Evolutionary conservation across 2,329 filamentous ascomycete species (phyloP).

Genomic region (Fusarium sp.): DNA sequence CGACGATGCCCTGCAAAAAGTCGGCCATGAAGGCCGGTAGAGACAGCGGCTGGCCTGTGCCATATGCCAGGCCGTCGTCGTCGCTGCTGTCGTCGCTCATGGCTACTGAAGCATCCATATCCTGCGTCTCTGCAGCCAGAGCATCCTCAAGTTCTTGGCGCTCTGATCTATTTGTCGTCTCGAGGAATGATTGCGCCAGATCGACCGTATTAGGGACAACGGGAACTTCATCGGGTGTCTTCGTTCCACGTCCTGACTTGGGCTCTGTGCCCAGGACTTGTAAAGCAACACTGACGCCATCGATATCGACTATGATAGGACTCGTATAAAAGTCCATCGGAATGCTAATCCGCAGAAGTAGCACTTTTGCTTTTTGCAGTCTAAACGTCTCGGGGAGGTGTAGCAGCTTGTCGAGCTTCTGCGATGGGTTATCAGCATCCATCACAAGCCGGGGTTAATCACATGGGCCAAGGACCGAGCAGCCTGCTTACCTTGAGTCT

Average conservation of each 20-base stretch:
- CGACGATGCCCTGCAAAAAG: slow-evolving; percentile 79
- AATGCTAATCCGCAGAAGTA: slow-evolving; percentile 82
- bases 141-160: slow-evolving; percentile 77
- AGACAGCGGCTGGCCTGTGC: slow-evolving; percentile 77
- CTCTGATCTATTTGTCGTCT: slow-evolving; percentile 75
- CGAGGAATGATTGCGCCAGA: slow-evolving; percentile 82
- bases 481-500: slow-evolving; percentile 72
- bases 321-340: slow-evolving; percentile 90
- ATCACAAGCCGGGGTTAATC: slow-evolving; percentile 2
- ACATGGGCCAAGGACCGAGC: slow-evolving; percentile 11
- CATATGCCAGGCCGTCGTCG: slow-evolving; percentile 70
- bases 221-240: slow-evolving; percentile 43
- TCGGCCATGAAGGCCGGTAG: slow-evolving; percentile 77
- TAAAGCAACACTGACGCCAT: slow-evolving; percentile 81
- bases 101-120: slow-evolving; percentile 70
- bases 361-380: slow-evolving; percentile 79
- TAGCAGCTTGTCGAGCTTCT: slow-evolving; percentile 84
- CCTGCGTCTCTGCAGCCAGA: slow-evolving; percentile 71
- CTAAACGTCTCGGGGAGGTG: slow-evolving; percentile 79
- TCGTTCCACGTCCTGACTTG: slow-evolving; percentile 54
- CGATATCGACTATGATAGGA: slow-evolving; percentile 83
- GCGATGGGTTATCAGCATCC: slow-evolving; percentile 38
- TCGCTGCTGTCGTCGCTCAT: slow-evolving; percentile 73
- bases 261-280: slow-evolving; percentile 58
- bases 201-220: slow-evolving; percentile 77